Conservation (phyloP, 805 yeast genomes). For the Ogataea pilisensis region DNA sequence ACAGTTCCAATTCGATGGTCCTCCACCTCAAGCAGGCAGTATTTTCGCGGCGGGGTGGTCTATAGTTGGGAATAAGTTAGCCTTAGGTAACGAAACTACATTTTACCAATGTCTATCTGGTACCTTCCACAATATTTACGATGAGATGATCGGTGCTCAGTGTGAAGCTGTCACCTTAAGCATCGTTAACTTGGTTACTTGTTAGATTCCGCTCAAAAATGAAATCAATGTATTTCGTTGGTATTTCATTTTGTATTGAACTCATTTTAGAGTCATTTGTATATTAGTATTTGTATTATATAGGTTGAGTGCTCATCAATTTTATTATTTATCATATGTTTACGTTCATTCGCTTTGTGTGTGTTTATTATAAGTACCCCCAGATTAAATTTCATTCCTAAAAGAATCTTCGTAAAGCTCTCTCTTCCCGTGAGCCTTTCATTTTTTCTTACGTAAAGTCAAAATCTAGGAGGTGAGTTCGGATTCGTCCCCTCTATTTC, state of each 20-base stretch:
- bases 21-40: constrained; percentile 79
- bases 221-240: no score
- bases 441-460: neutral
- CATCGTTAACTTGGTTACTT: constrained; percentile 53
- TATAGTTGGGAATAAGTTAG: constrained; percentile 55
- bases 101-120: constrained; percentile 78
- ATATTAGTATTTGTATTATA: neutral
- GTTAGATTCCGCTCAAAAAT: no score
- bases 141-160: constrained; percentile 54
- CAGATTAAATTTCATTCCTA: no score
- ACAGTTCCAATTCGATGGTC: constrained; percentile 79
- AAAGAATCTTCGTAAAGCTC: no score
- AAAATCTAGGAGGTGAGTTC: neutral
- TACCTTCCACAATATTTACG: constrained; percentile 74
- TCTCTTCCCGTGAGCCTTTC: no score
- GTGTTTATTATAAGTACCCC: no score
- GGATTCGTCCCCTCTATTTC: constrained; percentile 11
- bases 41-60: constrained; percentile 65
- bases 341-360: no score
- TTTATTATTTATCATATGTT: no score
- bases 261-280: no score
- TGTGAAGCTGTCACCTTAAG: constrained; percentile 60
- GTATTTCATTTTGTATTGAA: no score
- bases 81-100: constrained; percentile 54
- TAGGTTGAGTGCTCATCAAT: neutral